phyloP scores from a whole-genome alignment of 345 rosid genomes.

The Acer negundo region DNA sequence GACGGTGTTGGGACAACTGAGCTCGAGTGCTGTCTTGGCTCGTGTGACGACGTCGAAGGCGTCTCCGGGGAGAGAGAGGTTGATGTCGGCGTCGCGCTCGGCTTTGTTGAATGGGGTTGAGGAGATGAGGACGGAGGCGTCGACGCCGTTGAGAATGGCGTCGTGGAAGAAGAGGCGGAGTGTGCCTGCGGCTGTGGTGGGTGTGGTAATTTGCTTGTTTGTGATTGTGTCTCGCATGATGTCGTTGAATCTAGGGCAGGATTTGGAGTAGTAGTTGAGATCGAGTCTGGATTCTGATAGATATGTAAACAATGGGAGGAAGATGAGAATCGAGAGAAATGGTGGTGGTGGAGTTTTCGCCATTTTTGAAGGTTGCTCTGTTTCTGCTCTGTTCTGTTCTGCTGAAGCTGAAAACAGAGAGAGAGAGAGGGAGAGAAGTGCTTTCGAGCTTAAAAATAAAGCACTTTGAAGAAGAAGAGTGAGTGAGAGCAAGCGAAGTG shows the following conservation, averaged over 20 bases:
- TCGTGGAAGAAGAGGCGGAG: conserved; percentile 85
- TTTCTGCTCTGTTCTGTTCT: neutral
- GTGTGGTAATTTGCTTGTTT: conserved; percentile 71
- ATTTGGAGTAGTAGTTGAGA: conserved; percentile 55
- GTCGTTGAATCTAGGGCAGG: conserved; percentile 68
- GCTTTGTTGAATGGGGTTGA: conserved; percentile 67
- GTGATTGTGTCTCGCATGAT: conserved; percentile 68
- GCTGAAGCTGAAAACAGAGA: neutral
- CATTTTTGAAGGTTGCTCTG: conserved; percentile 19
- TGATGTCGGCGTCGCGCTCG: conserved; percentile 79
- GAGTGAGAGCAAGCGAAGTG: neutral
- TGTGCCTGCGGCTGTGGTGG: conserved; percentile 88
- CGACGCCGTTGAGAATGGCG: conserved; percentile 81
- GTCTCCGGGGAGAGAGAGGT: conserved; percentile 87
- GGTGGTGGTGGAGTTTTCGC: conserved; percentile 11
- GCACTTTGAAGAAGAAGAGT: neutral
- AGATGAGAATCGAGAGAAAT: conserved; percentile 25
- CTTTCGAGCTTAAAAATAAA: neutral
- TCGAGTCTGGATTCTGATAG: conserved; percentile 43
- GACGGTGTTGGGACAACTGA: conserved; percentile 75
- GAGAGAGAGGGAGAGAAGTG: neutral
- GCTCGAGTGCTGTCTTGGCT: conserved; percentile 89
- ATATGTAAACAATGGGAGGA: conserved; percentile 18
- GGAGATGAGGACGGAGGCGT: conserved; percentile 66
- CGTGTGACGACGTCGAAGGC: conserved; percentile 77